These are phyloP conservation scores for Macrophomina phaseolina DNA, from an alignment of 2,329 filamentous ascomycete species.

Conservation along the genomic window DNA sequence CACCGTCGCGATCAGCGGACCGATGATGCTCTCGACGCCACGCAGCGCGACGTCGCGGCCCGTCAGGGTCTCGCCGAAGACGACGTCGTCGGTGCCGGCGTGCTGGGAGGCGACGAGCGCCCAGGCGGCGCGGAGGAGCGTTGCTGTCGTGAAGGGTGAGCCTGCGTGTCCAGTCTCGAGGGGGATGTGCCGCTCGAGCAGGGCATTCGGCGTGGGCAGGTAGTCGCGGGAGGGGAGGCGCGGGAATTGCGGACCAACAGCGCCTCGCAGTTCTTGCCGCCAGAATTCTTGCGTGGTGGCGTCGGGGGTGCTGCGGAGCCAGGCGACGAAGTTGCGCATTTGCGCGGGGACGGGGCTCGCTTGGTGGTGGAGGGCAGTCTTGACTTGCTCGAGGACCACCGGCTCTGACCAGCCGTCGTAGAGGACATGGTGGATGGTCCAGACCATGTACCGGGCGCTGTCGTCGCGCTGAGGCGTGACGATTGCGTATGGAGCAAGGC, in stretches of 20 bases:
- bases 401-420: constrained; percentile 45
- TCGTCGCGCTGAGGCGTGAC: constrained; percentile 30
- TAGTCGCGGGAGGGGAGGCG: constrained; percentile 54
- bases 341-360: constrained; percentile 31
- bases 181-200: constrained; percentile 30
- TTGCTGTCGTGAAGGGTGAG: constrained; percentile 54
- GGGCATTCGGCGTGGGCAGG: constrained; percentile 56
- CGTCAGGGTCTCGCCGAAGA: constrained; percentile 66
- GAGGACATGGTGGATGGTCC: constrained; percentile 61
- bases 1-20: constrained; percentile 78
- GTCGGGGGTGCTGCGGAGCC: constrained; percentile 50
- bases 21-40: constrained; percentile 74
- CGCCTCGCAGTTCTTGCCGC: constrained; percentile 46
- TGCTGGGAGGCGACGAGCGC: constrained; percentile 53
- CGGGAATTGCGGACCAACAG: constrained; percentile 53
- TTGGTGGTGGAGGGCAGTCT: constrained; percentile 33
- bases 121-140: constrained; percentile 58
- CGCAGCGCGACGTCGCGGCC: constrained; percentile 57
- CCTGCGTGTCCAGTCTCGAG: not conserved
- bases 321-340: constrained; percentile 57
- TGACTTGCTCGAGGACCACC: constrained; percentile 42
- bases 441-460: constrained; percentile 50
- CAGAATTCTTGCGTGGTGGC: constrained; percentile 53
- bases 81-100: constrained; percentile 58
- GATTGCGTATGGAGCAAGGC: constrained; percentile 47